Evolutionary conservation across 371 early-diverging fungal species (phyloP), one percentile per base, ranked within the genome.

Genomic region (Fennellomyces sp.): DNA sequence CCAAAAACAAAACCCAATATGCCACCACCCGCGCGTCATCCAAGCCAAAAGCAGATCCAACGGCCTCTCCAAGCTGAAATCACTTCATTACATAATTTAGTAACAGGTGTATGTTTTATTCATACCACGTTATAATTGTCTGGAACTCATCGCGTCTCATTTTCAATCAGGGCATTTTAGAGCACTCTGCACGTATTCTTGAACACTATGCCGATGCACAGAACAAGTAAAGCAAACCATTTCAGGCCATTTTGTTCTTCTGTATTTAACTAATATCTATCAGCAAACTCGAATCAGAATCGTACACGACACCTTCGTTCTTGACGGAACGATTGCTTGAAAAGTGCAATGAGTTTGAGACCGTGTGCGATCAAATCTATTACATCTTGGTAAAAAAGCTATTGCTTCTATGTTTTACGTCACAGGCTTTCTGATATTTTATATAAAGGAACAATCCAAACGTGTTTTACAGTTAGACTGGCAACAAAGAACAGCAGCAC

Each of bases 331-430:
- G 58, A 15, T 42, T 80, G 10, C 28, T 69, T 13, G 72, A 74
- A 23, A 75, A 75, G 39, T 76, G 77, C 52, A 75, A 76, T 59
- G 67, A 74, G 53, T 74, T 80, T 55, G 80, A 76, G 56, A 69
- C 71, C 0, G 71, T 76, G 19, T 80, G 80, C 62, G 75, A 80
- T 68, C 80, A 80, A 29, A 69, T 76, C 11, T 73, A 76, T 42
- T 76, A 66, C 55, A 70, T 60, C 7, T 58, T 80, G 45, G 78
- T 74, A 73, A 45, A 47, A 17, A 5, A 6, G 17, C 5, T 23
- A n/a, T 29, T 36, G 7, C 5, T 30, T 1, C 13, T 13, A n/a
- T n/a, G n/a, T n/a, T n/a, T n/a, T n/a, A n/a, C n/a, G n/a, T n/a
- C n/a, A n/a, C n/a, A n/a, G n/a, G n/a, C n/a, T n/a, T n/a, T n/a